Evolutionary conservation across 768 basidiomycete species (phyloP).

Genomic region (Suillus hirtellus): DNA sequence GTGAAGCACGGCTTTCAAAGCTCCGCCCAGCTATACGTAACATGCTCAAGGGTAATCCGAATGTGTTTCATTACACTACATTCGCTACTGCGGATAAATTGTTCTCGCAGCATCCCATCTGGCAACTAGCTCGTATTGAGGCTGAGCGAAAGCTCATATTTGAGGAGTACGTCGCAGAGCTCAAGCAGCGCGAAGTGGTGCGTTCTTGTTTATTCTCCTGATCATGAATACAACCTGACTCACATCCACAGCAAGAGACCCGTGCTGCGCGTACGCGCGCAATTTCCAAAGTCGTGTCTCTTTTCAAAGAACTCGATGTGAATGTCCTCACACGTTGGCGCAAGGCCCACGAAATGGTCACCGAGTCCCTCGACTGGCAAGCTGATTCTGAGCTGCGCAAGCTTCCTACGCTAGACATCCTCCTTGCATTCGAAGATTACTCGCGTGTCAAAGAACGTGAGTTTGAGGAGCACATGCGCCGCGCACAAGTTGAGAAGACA

Average conservation of each 20-base stretch:
- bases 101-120: constrained; percentile 86
- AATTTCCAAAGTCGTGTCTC: constrained; percentile 75
- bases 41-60: constrained; percentile 84
- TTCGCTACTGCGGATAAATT: constrained; percentile 86
- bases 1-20: constrained; percentile 79
- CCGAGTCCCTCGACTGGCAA: constrained; percentile 78
- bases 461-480: constrained; percentile 83
- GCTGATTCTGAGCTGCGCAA: constrained; percentile 74
- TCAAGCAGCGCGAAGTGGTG: constrained; percentile 89
- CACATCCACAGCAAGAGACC: constrained; percentile 63
- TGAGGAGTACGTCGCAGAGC: constrained; percentile 85
- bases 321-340: constrained; percentile 96
- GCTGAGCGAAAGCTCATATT: constrained; percentile 86
- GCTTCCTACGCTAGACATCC: constrained; percentile 87
- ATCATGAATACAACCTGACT: constrained; percentile 14
- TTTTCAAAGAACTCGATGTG: constrained; percentile 87
- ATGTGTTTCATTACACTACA: constrained; percentile 89
- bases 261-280: constrained; percentile 76
- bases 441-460: constrained; percentile 87
- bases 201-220: constrained; percentile 29
- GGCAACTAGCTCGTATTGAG: constrained; percentile 85
- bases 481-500: constrained; percentile 79
- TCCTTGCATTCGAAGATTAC: constrained; percentile 94
- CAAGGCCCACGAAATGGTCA: constrained; percentile 73
- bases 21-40: constrained; percentile 84